These are phyloP conservation scores for Astragalus glycyphyllos DNA, from an alignment of 306 rosid genomes.

Conservation along the genomic window DNA sequence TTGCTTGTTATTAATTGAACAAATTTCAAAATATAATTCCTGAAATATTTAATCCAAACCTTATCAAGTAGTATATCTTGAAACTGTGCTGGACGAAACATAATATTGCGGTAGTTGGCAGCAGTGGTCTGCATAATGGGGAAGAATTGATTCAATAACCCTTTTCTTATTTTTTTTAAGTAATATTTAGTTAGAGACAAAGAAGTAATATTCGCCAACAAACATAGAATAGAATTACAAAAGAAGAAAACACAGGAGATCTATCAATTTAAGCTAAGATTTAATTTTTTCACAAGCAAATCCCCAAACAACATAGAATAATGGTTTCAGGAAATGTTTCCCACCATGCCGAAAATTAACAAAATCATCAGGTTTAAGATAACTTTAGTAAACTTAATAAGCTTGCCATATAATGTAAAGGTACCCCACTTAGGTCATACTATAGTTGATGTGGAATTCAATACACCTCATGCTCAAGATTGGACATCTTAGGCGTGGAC, in stretches of 20 bases:
- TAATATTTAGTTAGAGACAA: constrained; percentile 4
- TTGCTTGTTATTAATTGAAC: constrained; percentile 24
- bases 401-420: constrained; percentile 8
- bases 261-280: too few species aligned
- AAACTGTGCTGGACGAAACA: constrained; percentile 58
- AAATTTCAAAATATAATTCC: constrained; percentile 5
- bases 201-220: neutral
- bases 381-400: neutral
- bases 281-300: too few species aligned
- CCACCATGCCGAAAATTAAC: constrained; percentile 6
- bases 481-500: too few species aligned
- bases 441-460: too few species aligned
- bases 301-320: constrained; percentile 1
- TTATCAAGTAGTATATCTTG: constrained; percentile 88
- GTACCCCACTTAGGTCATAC: neutral
- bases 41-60: constrained; percentile 51
- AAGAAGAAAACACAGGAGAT: constrained; percentile 16
- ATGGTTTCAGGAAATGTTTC: constrained; percentile 33
- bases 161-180: constrained; percentile 20
- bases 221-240: constrained; percentile 6
- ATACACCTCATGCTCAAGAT: too few species aligned
- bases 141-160: constrained; percentile 8
- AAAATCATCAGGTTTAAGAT: constrained; percentile 10
- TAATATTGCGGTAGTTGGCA: constrained; percentile 57
- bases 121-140: constrained; percentile 56